A percentile compares a stretch with the other conserved stretches of the same genome.
Evolutionary conservation across 352 stramenopile species (phyloP).

Genomic region (Phytophthora cryptogea): DNA sequence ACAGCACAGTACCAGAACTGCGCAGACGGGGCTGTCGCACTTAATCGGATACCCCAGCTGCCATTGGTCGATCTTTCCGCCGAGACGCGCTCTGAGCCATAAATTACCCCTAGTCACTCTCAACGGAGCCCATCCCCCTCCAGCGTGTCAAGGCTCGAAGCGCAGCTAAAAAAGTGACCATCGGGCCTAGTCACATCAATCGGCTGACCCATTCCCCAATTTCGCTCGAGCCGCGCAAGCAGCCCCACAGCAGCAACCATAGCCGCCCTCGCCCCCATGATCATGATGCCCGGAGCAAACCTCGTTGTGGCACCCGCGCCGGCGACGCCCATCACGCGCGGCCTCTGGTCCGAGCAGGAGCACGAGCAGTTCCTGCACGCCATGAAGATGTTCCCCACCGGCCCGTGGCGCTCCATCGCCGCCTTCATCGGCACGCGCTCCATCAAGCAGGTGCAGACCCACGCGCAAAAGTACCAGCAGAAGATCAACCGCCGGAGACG

Average conservation of each 20-base stretch:
- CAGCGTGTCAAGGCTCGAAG: slow-evolving; percentile 32
- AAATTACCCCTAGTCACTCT: slow-evolving; percentile 33
- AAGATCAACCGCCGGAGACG: slow-evolving; percentile 83
- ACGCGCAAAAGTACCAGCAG: slow-evolving; percentile 88
- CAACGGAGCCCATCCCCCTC: slow-evolving; percentile 22
- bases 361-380: slow-evolving; percentile 84
- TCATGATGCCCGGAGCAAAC: slow-evolving; percentile 35
- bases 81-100: slow-evolving; percentile 27
- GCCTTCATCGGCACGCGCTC: slow-evolving; percentile 77
- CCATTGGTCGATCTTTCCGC: slow-evolving; percentile 40
- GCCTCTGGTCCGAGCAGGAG: slow-evolving; percentile 76
- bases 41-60: slow-evolving; percentile 25
- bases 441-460: slow-evolving; percentile 85
- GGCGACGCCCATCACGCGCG: slow-evolving; percentile 49
- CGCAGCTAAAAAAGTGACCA: slow-evolving; percentile 36
- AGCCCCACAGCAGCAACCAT: slow-evolving; percentile 16
- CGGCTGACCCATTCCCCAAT: slow-evolving; percentile 38
- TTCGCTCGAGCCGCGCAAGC: slow-evolving; percentile 34
- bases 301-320: slow-evolving; percentile 26
- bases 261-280: slow-evolving; percentile 19
- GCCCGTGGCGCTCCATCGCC: slow-evolving; percentile 76
- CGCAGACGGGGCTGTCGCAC: slow-evolving; percentile 29
- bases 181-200: slow-evolving; percentile 35
- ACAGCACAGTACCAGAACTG: slow-evolving; percentile 31
- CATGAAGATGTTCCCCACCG: slow-evolving; percentile 80